A percentile compares a stretch with the other conserved stretches of the same genome.
phyloP scores from a whole-genome alignment of 2,329 filamentous ascomycete genomes.

The Diplodia scrobiculata region DNA sequence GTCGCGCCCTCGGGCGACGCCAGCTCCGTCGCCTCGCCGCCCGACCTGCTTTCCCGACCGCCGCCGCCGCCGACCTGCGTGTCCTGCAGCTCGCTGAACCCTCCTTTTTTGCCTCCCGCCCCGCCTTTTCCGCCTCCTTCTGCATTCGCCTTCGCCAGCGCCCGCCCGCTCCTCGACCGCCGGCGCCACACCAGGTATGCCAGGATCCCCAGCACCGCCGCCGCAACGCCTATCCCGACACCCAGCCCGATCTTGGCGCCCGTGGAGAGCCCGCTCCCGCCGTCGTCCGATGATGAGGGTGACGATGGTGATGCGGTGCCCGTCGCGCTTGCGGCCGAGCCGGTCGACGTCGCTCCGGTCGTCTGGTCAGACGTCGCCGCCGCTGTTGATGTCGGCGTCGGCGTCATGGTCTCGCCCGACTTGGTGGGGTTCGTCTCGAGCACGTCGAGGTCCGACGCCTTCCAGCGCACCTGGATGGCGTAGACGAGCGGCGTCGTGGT shows the following conservation, averaged over 20 bases:
- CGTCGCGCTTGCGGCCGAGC: neutral
- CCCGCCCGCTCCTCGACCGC: neutral
- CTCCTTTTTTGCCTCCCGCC: neutral
- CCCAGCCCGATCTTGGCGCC: conserved; percentile 25
- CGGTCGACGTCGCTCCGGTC: neutral
- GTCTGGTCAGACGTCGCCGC: neutral
- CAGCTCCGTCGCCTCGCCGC: neutral
- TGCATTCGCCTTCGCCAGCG: too few relatives aligned
- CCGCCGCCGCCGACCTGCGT: neutral
- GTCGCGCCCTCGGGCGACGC: neutral
- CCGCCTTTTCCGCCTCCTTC: neutral
- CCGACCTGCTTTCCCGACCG: neutral
- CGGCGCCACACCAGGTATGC: conserved; percentile 6
- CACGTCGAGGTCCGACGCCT: neutral
- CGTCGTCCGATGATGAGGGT: neutral
- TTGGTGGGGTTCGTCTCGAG: conserved; percentile 12
- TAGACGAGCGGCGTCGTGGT: conserved; percentile 13
- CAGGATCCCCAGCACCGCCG: neutral
- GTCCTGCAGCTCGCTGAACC: conserved; percentile 9
- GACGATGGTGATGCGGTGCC: too few relatives aligned
- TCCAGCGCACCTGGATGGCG: conserved; percentile 23
- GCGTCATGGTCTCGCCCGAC: conserved; percentile 9
- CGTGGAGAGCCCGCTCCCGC: conserved; percentile 1
- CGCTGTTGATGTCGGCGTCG: neutral
- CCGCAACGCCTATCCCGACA: conserved; percentile 21